Evolutionary conservation across 257 asterid genomes (phyloP).

Genomic region (Salvia splendens): DNA sequence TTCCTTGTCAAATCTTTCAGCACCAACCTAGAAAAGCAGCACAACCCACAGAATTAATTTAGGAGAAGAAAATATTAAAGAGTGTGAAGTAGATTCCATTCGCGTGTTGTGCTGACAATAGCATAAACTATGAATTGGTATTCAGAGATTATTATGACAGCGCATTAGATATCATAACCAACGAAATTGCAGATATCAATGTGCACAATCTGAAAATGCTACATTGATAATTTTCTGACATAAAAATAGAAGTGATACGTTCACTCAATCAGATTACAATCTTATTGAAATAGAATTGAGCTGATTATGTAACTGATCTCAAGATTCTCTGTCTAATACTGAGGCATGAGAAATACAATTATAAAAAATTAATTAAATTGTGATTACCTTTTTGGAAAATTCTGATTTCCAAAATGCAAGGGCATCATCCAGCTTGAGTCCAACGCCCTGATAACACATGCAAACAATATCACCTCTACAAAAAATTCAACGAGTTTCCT

Average conservation of each 20-base stretch:
- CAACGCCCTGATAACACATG: slow-evolving; percentile 67
- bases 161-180: slow-evolving; percentile 23
- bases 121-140: slow-evolving; percentile 21
- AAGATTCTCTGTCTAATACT: slow-evolving; percentile 6
- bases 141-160: slow-evolving; percentile 8
- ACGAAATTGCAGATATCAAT: slow-evolving; percentile 1
- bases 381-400: slow-evolving; percentile 77
- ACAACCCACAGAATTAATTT: slow-evolving; percentile 11
- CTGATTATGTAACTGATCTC: slow-evolving; percentile 16
- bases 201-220: slow-evolving; percentile 4
- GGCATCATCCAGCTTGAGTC: slow-evolving; percentile 96
- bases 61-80: background rate
- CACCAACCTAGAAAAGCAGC: slow-evolving; percentile 70
- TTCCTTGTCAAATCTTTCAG: slow-evolving; percentile 93
- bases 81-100: slow-evolving; percentile 9
- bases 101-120: slow-evolving; percentile 10
- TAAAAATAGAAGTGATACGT: background rate
- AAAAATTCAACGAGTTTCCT: slow-evolving; percentile 18
- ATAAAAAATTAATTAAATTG: background rate
- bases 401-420: slow-evolving; percentile 96
- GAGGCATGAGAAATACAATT: slow-evolving; percentile 14
- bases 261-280: slow-evolving; percentile 20
- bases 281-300: slow-evolving; percentile 4
- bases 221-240: background rate
- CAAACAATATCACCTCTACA: slow-evolving; percentile 29